Evolutionary conservation across 345 rosid genomes (phyloP).

Genomic region (Hibiscus trionum): DNA sequence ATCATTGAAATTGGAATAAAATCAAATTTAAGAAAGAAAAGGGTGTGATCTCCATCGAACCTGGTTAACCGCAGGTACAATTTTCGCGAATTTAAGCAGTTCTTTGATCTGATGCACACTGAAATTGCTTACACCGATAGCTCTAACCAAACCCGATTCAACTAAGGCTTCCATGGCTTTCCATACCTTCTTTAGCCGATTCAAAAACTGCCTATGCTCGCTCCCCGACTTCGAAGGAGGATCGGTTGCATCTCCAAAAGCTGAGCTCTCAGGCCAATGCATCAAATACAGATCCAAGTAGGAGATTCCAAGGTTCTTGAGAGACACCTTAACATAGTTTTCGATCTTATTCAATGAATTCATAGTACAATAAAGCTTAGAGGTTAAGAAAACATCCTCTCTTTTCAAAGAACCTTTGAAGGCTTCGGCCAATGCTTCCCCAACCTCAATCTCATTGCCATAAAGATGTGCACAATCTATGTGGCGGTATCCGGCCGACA

Average conservation of each 20-base stretch:
- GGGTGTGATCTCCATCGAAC: conserved; percentile 16
- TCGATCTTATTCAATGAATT: conserved; percentile 57
- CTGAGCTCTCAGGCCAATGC: conserved; percentile 58
- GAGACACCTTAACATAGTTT: conserved; percentile 47
- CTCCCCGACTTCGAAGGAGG: conserved; percentile 49
- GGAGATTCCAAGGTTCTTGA: conserved; percentile 49
- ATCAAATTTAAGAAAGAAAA: neutral
- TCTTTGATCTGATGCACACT: conserved; percentile 45
- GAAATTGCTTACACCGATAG: conserved; percentile 56
- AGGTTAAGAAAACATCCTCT: conserved; percentile 51
- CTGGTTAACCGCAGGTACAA: conserved; percentile 58
- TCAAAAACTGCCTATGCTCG: conserved; percentile 45
- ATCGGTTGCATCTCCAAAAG: conserved; percentile 58
- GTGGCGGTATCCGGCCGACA: conserved; percentile 45
- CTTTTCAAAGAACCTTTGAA: conserved; percentile 33
- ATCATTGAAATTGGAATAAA: neutral
- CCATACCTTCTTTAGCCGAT: conserved; percentile 55
- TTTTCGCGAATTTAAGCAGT: conserved; percentile 46
- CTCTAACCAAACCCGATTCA: conserved; percentile 42
- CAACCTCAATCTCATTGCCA: conserved; percentile 57
- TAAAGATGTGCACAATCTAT: conserved; percentile 59
- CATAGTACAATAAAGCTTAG: conserved; percentile 51
- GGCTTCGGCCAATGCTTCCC: conserved; percentile 44
- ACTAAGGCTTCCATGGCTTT: conserved; percentile 52
- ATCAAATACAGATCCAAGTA: conserved; percentile 56